These are phyloP conservation scores for Mimosa pudica DNA, from an alignment of 306 rosid species.

Conservation along the genomic window DNA sequence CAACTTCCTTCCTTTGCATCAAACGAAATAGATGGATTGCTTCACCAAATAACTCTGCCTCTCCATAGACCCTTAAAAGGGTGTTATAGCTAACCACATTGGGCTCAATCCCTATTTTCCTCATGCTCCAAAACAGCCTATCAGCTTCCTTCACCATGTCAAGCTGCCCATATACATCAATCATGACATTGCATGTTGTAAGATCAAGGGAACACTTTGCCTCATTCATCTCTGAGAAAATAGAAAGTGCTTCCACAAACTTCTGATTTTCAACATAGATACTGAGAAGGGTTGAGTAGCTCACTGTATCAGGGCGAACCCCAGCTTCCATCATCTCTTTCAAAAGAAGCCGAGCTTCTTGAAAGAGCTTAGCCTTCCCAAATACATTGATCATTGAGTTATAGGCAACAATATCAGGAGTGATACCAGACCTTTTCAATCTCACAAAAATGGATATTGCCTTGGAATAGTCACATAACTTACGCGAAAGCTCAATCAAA, in stretches of 20 bases:
- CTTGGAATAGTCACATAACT: conserved; percentile 77
- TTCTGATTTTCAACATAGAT: conserved; percentile 74
- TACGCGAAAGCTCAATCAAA: conserved; percentile 85
- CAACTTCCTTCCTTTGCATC: conserved; percentile 82
- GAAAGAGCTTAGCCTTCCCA: conserved; percentile 86
- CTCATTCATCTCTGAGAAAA: conserved; percentile 79
- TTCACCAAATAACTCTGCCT: conserved; percentile 88
- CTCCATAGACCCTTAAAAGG: conserved; percentile 89
- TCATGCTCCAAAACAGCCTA: conserved; percentile 90
- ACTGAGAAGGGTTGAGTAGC: conserved; percentile 73
- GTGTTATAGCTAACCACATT: conserved; percentile 89
- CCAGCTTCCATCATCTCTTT: conserved; percentile 73
- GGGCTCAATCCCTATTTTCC: conserved; percentile 83
- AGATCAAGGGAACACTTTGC: conserved; percentile 65
- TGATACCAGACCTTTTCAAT: conserved; percentile 59
- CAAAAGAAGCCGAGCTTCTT: conserved; percentile 73
- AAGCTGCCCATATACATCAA: conserved; percentile 95
- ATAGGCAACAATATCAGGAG: conserved; percentile 78
- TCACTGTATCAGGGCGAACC: conserved; percentile 68
- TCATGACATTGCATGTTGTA: conserved; percentile 84
- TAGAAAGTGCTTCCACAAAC: conserved; percentile 82
- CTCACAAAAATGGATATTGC: conserved; percentile 76
- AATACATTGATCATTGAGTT: conserved; percentile 85
- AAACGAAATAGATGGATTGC: conserved; percentile 85
- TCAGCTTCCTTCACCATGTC: conserved; percentile 95